Evolutionary conservation across 2,329 filamentous ascomycete species (phyloP).

Genomic region (Cercospora nicotianae): DNA sequence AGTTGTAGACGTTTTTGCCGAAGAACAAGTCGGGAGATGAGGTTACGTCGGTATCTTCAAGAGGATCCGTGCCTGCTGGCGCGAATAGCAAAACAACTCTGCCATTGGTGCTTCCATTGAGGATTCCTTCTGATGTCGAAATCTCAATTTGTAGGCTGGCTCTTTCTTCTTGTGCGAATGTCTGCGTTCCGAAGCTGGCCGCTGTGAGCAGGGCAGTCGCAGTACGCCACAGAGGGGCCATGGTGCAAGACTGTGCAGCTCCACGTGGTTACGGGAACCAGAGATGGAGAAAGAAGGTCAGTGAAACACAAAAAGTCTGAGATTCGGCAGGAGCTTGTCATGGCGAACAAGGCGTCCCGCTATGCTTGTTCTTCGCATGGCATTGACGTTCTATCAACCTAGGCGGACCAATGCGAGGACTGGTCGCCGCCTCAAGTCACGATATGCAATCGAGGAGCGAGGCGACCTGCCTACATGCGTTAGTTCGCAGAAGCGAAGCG

Average conservation of each 20-base stretch:
- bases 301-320: neutral
- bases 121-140: constrained; percentile 34
- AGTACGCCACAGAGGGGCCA: neutral
- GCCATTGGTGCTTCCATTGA: constrained; percentile 36
- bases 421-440: neutral
- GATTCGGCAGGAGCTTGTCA: neutral
- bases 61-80: constrained; percentile 38
- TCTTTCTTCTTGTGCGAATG: neutral
- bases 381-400: neutral
- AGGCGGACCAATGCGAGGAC: neutral
- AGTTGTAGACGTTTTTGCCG: constrained; percentile 40
- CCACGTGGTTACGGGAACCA: neutral
- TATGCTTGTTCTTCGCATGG: neutral
- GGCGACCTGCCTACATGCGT: neutral
- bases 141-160: constrained; percentile 28
- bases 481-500: neutral
- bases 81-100: constrained; percentile 39
- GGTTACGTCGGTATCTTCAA: constrained; percentile 41
- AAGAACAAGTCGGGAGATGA: constrained; percentile 41
- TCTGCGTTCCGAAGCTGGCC: no score
- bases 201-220: neutral
- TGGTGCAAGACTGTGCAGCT: neutral
- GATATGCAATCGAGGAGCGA: neutral
- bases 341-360: neutral
- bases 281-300: neutral